Base-by-base conservation (phyloP, 192 early-diverging fungal species). In the Coemansia reversa region DNA sequence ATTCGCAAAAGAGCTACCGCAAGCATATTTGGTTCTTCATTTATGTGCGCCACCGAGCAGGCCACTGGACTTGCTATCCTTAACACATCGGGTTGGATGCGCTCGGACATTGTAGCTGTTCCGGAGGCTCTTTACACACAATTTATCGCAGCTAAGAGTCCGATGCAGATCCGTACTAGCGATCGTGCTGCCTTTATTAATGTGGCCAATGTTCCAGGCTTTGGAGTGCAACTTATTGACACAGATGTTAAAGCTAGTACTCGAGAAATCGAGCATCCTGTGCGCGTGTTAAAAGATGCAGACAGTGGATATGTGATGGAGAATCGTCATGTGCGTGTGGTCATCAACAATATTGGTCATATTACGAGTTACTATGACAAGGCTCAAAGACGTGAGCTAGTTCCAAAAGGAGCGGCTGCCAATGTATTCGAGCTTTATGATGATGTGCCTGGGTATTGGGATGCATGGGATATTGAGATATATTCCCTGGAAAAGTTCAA, bases 401-500 rank as follows among this genome's bases (percentile, higher is more conserved):
- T 74, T 22, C 66, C 64, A 50, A 25, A 55, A 19, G 62, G 87
- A 23, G 88, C 90, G 56, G 57, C 84, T 2, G 80, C 92, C 62
- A 96, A 98, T 78, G 81, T 88, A 14, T 88, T 95, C 55, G 87
- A 85, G 59, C 66, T 94, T 23, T 94, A 86, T 69, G 93, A 95
- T 64, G 96, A 98, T 67, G 85, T 95, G 35, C 90, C 91, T 3
- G 74, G 91, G 8, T 91, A 83, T 75, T 95, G 92, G 91, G 93
- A 95, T 75, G 92, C 90, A 5, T 91, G 89, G 70, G 75, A 87
- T 65, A 90, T 95, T 19, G 96, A 98, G 67, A 86, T 96, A 5
- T 98, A 95, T 71, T 92, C 94, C 66, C 76, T 95, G 7, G 92
- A 96, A 68, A 97, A 93, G 63, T 84, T 84, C 25, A 83, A 82